Percentiles rank a stretch among this genome's conserved stretches.
These are phyloP conservation scores for Oryza officinalis DNA, from an alignment of 176 grass and related monocot genomes.

Conservation along the genomic window DNA sequence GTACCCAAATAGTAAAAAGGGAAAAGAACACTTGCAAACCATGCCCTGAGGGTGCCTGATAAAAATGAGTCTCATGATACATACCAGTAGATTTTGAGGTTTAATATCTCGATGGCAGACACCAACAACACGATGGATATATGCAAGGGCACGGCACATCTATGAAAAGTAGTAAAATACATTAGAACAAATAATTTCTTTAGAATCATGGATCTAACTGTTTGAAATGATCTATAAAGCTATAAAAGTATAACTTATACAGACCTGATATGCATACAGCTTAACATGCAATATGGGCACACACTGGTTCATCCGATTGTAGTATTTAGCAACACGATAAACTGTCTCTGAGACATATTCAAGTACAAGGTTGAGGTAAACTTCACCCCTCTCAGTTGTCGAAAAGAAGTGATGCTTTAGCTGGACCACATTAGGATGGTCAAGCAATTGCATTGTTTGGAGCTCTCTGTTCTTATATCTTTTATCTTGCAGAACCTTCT, in stretches of 20 bases:
- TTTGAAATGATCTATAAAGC: background rate
- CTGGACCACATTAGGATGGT: constrained; percentile 91
- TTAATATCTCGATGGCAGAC: constrained; percentile 97
- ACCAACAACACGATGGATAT: constrained; percentile 82
- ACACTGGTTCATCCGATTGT: constrained; percentile 78
- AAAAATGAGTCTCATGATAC: constrained; percentile 24
- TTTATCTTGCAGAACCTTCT: constrained; percentile 98
- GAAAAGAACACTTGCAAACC: background rate
- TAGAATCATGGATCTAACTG: background rate
- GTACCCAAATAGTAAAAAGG: background rate
- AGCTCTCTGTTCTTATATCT: constrained; percentile 97
- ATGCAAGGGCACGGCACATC: constrained; percentile 92
- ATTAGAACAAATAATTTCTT: constrained; percentile 20
- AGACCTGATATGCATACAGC: constrained; percentile 85
- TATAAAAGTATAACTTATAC: constrained; percentile 30
- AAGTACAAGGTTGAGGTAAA: constrained; percentile 94
- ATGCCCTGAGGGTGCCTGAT: background rate
- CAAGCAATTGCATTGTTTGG: constrained; percentile 88
- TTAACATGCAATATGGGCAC: constrained; percentile 81
- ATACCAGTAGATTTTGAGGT: constrained; percentile 93
- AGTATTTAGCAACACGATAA: constrained; percentile 80
- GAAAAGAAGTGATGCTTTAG: constrained; percentile 97
- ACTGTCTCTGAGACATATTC: constrained; percentile 88
- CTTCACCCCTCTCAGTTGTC: constrained; percentile 82
- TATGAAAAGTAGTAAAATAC: constrained; percentile 47